These are phyloP conservation scores for Parathielavia hyrcaniae DNA, from an alignment of 495 filamentous ascomycete genomes.

Conservation along the genomic window DNA sequence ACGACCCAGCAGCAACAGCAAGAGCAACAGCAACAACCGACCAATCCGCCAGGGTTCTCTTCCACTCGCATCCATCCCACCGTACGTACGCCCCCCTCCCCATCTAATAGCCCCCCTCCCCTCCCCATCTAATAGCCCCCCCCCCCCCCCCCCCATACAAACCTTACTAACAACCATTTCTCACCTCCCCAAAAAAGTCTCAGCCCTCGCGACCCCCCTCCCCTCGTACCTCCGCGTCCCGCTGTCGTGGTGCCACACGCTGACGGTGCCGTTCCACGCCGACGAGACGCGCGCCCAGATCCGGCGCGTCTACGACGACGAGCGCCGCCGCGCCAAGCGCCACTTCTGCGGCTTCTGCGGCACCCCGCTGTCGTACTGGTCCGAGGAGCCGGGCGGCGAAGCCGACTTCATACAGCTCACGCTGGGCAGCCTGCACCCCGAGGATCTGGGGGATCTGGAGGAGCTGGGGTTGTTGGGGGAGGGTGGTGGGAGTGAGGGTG, in stretches of 20 bases:
- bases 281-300: slow-evolving; percentile 72
- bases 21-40: slow-evolving; percentile 34
- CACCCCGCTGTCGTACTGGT: slow-evolving; percentile 74
- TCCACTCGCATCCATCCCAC: slow-evolving; percentile 57
- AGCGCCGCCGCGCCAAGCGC: slow-evolving; percentile 43
- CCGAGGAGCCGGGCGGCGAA: slow-evolving; percentile 59
- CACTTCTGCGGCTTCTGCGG: slow-evolving; percentile 91
- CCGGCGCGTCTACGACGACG: slow-evolving; percentile 57
- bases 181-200: slow-evolving; percentile 48
- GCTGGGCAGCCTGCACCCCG: slow-evolving; percentile 59
- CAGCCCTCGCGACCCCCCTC: slow-evolving; percentile 60
- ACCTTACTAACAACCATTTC: slow-evolving; percentile 5
- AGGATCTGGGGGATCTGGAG: slow-evolving; percentile 62
- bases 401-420: slow-evolving; percentile 69
- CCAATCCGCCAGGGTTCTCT: slow-evolving; percentile 56
- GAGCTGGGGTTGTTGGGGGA: slow-evolving; percentile 58
- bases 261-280: slow-evolving; percentile 63
- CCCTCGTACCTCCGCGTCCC: slow-evolving; percentile 77
- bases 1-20: slow-evolving; percentile 30
- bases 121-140: not conserved
- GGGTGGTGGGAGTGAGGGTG: slow-evolving; percentile 19
- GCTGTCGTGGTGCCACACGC: slow-evolving; percentile 64
- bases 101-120: not conserved
- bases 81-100: slow-evolving; percentile 44
- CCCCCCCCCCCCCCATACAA: too few relatives aligned